Conservation (phyloP, 1,139 yeast genomes). For the Suhomyces guaymorum region DNA sequence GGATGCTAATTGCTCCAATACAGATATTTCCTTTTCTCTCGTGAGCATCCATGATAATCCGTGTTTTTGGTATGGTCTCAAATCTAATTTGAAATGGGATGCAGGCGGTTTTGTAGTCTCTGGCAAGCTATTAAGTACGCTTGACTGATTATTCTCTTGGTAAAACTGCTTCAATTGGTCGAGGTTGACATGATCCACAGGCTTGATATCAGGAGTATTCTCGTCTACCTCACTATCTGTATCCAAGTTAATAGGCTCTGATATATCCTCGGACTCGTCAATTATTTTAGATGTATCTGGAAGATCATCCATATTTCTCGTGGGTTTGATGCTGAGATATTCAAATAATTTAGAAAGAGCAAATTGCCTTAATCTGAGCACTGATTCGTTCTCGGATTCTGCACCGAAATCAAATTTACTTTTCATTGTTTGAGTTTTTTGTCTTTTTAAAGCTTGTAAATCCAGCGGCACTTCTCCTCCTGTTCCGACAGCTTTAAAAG, state of each 20-base stretch:
- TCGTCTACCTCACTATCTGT: conserved; percentile 15
- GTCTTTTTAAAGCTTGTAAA: conserved; percentile 11
- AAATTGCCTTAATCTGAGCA: conserved; percentile 53
- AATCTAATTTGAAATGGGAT: conserved; percentile 52
- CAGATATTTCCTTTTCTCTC: conserved; percentile 55
- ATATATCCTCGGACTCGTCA: neutral
- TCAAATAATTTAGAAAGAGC: conserved; percentile 61
- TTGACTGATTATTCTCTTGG: conserved; percentile 59
- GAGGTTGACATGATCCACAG: conserved; percentile 50
- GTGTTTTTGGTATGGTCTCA: conserved; percentile 75
- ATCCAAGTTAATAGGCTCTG: conserved; percentile 14
- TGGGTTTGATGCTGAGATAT: conserved; percentile 31
- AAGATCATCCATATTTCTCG: conserved; percentile 9
- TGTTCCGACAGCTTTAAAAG: conserved; percentile 36
- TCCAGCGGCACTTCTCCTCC: conserved; percentile 11
- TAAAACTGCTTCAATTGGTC: conserved; percentile 81
- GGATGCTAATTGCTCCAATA: conserved; percentile 34
- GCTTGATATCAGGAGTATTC: conserved; percentile 25
- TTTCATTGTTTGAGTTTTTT: conserved; percentile 17
- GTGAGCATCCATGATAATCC: conserved; percentile 84
- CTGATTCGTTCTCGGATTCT: conserved; percentile 59
- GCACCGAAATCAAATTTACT: conserved; percentile 28
- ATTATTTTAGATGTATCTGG: conserved; percentile 1
- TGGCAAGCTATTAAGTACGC: conserved; percentile 53
- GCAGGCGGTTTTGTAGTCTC: conserved; percentile 61